Percentiles rank a stretch among this genome's conserved stretches.
phyloP scores from a whole-genome alignment of 768 basidiomycete genomes.

The Tylopilus felleus region DNA sequence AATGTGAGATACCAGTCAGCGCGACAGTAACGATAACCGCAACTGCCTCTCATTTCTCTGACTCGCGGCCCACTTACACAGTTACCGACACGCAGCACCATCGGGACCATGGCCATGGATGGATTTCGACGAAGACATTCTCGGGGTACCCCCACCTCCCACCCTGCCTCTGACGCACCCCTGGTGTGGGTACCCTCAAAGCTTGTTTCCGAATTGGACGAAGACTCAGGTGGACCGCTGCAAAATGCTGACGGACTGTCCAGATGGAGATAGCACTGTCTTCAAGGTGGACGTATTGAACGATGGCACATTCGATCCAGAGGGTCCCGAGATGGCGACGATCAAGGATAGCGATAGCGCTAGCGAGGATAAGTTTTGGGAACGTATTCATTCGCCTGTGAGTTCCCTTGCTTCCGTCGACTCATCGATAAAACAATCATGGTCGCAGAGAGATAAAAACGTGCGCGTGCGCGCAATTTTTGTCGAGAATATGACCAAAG shows the following conservation, averaged over 20 bases:
- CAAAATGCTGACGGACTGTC: slow-evolving; percentile 25
- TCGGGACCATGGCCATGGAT: slow-evolving; percentile 44
- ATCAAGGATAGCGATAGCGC: slow-evolving; percentile 1
- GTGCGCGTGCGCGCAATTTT: slow-evolving; percentile 50
- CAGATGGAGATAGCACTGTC: slow-evolving; percentile 11
- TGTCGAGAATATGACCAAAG: slow-evolving; percentile 46
- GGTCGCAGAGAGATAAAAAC: slow-evolving; percentile 27
- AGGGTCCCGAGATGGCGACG: background rate
- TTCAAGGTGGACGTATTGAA: slow-evolving; percentile 24
- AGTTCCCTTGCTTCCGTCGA: slow-evolving; percentile 14
- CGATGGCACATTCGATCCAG: slow-evolving; percentile 10
- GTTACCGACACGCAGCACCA: slow-evolving; percentile 37
- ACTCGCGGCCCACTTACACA: background rate
- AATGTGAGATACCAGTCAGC: slow-evolving; percentile 12
- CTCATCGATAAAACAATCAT: background rate
- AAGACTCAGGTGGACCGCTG: slow-evolving; percentile 29
- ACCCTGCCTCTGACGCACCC: background rate
- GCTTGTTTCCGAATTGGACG: slow-evolving; percentile 33
- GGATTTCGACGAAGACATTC: slow-evolving; percentile 34
- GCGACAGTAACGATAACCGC: background rate
- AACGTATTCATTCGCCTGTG: slow-evolving; percentile 31
- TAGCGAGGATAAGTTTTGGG: slow-evolving; percentile 35
- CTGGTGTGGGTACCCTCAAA: slow-evolving; percentile 32
- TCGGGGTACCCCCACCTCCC: background rate
- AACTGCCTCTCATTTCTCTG: background rate